These are phyloP conservation scores for Asclepias syriaca DNA, from an alignment of 257 asterid genomes.

Conservation along the genomic window DNA sequence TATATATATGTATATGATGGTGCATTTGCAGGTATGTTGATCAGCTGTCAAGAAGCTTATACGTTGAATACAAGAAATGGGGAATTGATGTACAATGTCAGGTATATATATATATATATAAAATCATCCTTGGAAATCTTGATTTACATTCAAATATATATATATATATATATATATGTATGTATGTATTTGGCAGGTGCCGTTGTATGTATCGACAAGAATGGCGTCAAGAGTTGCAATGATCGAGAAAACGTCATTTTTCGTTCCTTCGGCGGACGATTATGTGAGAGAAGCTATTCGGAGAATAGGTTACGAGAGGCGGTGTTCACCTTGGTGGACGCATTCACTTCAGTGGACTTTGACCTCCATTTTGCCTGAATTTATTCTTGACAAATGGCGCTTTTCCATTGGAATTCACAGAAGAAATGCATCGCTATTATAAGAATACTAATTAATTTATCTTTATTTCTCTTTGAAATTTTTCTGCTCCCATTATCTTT, in stretches of 20 bases:
- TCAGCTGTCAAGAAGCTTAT: slow-evolving; percentile 60
- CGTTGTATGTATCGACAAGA: slow-evolving; percentile 62
- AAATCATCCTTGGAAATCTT: neutral
- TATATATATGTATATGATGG: too few species aligned
- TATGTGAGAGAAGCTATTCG: slow-evolving; percentile 59
- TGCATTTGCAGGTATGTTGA: slow-evolving; percentile 49
- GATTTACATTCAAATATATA: neutral
- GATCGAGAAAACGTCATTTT: slow-evolving; percentile 48
- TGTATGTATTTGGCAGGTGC: slow-evolving; percentile 39
- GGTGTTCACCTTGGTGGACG: slow-evolving; percentile 77
- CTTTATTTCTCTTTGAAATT: too few species aligned
- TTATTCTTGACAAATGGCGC: slow-evolving; percentile 56
- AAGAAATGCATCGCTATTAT: slow-evolving; percentile 4
- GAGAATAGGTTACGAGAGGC: slow-evolving; percentile 46
- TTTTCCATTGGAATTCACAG: slow-evolving; percentile 39
- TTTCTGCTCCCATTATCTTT: too few species aligned
- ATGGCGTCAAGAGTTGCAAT: slow-evolving; percentile 71
- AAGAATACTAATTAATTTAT: too few species aligned
- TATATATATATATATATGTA: too few species aligned
- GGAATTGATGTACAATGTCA: slow-evolving; percentile 82
- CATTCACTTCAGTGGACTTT: slow-evolving; percentile 68
- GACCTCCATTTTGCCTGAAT: slow-evolving; percentile 48
- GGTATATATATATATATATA: slow-evolving; percentile 42
- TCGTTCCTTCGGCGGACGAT: slow-evolving; percentile 48
- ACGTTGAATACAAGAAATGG: slow-evolving; percentile 49